Evolutionary conservation across 176 grass and related monocot species (phyloP).

Genomic region (Puccinellia tenuiflora): DNA sequence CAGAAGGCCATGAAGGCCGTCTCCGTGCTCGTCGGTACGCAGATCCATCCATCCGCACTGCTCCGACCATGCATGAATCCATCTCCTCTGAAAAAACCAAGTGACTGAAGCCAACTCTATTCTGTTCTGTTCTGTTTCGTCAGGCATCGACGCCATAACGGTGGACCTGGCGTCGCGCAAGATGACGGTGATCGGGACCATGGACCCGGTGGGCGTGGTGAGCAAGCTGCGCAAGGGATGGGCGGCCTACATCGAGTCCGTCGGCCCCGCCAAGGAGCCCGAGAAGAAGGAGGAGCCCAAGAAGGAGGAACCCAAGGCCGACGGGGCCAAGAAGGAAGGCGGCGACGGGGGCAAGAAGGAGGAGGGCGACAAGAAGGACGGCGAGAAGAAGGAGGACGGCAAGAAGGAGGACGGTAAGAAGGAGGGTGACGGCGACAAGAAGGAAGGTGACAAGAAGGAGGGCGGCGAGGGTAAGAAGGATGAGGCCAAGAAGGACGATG

Average conservation of each 20-base stretch:
- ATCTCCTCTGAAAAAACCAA: neutral
- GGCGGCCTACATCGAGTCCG: constrained; percentile 45
- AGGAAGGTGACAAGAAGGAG: neutral
- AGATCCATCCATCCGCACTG: neutral
- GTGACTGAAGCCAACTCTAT: neutral
- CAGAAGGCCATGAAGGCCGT: constrained; percentile 89
- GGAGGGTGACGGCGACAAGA: neutral
- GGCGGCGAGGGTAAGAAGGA: neutral
- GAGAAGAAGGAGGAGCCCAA: constrained; percentile 41
- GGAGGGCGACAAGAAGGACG: neutral
- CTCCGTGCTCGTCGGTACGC: constrained; percentile 52
- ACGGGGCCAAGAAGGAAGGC: no score
- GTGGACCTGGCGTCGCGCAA: constrained; percentile 70
- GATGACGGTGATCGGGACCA: constrained; percentile 69
- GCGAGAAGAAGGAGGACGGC: neutral
- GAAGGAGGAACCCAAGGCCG: neutral
- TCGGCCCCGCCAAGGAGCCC: constrained; percentile 60
- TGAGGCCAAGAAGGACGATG: neutral
- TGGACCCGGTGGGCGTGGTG: constrained; percentile 67
- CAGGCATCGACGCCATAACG: constrained; percentile 69
- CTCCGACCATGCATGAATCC: no score
- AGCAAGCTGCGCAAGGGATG: constrained; percentile 79
- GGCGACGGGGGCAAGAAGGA: constrained; percentile 9
- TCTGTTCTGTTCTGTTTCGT: neutral
- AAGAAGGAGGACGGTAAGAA: constrained; percentile 20